Evolutionary conservation across 2,329 filamentous ascomycete genomes (phyloP).

Genomic region (Fusarium luffae): DNA sequence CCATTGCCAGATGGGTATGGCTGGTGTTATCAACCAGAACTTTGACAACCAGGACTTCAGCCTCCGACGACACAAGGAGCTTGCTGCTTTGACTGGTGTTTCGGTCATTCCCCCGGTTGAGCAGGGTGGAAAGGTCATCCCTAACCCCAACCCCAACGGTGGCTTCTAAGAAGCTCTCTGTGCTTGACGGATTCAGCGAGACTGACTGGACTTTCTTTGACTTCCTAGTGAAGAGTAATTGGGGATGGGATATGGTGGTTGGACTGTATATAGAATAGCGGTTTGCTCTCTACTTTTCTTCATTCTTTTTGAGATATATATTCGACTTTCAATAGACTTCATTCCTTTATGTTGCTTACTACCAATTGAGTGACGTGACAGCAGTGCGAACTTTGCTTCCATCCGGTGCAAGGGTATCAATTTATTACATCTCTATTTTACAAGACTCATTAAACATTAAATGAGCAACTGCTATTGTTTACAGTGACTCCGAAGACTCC

Average conservation of each 20-base stretch:
- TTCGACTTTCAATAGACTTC: not conserved
- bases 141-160: slow-evolving; percentile 56
- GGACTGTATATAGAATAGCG: not conserved
- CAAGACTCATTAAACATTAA: not conserved
- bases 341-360: not conserved
- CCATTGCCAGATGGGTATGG: slow-evolving; percentile 63
- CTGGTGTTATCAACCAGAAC: slow-evolving; percentile 61
- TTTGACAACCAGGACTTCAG: slow-evolving; percentile 53
- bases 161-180: slow-evolving; percentile 47
- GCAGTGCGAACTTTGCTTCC: no score
- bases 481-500: not conserved
- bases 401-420: no score
- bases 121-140: slow-evolving; percentile 53
- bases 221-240: not conserved
- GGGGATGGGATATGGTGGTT: no score
- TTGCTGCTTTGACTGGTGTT: slow-evolving; percentile 49
- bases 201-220: not conserved
- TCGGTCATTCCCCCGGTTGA: slow-evolving; percentile 49
- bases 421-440: no score
- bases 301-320: slow-evolving; percentile 8
- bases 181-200: not conserved
- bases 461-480: not conserved
- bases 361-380: no score
- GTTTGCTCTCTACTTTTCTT: slow-evolving; percentile 4
- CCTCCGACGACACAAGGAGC: slow-evolving; percentile 51